These are phyloP conservation scores for Tolypocladium cylindrosporum DNA, from an alignment of 2,329 filamentous ascomycete species.

Conservation along the genomic window DNA sequence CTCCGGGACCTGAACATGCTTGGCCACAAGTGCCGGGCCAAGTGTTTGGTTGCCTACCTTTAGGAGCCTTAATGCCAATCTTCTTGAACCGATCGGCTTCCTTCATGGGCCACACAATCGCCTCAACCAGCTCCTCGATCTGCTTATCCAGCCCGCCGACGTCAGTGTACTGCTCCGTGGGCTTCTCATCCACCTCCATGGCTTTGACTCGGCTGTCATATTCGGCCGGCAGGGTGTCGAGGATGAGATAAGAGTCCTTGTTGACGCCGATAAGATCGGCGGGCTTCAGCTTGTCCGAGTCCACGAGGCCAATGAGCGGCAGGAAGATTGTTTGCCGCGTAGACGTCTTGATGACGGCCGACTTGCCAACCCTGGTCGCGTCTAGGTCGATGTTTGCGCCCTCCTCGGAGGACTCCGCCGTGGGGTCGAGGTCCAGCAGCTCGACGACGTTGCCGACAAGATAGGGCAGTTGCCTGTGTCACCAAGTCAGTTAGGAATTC, in stretches of 20 bases:
- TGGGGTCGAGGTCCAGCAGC: constrained; percentile 90
- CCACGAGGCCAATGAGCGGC: constrained; percentile 90
- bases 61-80: constrained; percentile 98
- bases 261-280: constrained; percentile 96
- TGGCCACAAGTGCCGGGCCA: too few species aligned
- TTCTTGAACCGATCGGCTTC: constrained; percentile 98
- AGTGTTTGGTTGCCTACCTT: constrained; percentile 51
- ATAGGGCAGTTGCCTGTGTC: constrained; percentile 80
- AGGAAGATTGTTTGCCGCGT: constrained; percentile 98
- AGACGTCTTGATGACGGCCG: constrained; percentile 97
- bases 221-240: constrained; percentile 93
- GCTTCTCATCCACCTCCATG: constrained; percentile 99
- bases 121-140: constrained; percentile 97
- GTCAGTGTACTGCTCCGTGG: constrained; percentile 96
- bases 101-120: constrained; percentile 99
- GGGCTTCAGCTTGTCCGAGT: constrained; percentile 89
- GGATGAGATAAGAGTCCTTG: constrained; percentile 95
- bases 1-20: background rate
- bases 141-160: constrained; percentile 97
- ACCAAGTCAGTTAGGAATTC: background rate
- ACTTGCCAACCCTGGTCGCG: constrained; percentile 93
- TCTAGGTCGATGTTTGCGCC: constrained; percentile 98
- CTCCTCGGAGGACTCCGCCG: constrained; percentile 90
- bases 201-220: constrained; percentile 99
- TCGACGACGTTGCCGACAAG: constrained; percentile 98